These are phyloP conservation scores for Epichloe scottii DNA, from an alignment of 2,329 filamentous ascomycete species.

Conservation along the genomic window DNA sequence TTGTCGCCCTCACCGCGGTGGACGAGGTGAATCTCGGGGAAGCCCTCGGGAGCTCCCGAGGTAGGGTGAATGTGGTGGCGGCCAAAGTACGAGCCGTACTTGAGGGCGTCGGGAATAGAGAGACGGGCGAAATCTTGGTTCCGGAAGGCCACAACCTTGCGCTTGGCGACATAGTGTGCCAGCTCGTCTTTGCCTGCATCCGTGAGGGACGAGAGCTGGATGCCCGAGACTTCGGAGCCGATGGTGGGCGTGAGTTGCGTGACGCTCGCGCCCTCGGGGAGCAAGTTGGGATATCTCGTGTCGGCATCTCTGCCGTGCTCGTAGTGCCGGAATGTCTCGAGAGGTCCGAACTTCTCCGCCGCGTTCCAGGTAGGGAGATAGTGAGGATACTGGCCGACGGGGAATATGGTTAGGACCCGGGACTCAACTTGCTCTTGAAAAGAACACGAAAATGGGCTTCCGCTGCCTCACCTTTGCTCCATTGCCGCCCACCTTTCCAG, in stretches of 20 bases:
- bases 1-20: constrained; percentile 48
- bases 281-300: constrained; percentile 52
- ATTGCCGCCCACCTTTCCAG: constrained; percentile 15
- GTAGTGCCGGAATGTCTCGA: constrained; percentile 57
- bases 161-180: constrained; percentile 60
- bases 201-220: constrained; percentile 58
- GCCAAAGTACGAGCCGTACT: constrained; percentile 65
- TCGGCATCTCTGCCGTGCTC: constrained; percentile 70
- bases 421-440: background rate
- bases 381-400: constrained; percentile 43
- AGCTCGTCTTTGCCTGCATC: constrained; percentile 64
- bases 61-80: constrained; percentile 73
- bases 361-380: constrained; percentile 63
- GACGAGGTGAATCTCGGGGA: constrained; percentile 67
- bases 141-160: constrained; percentile 69
- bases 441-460: background rate
- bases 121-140: constrained; percentile 61
- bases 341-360: constrained; percentile 50
- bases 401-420: background rate
- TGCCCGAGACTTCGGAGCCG: constrained; percentile 56
- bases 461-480: constrained; percentile 14
- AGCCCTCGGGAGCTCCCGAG: constrained; percentile 59
- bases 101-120: constrained; percentile 55
- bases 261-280: constrained; percentile 38
- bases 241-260: constrained; percentile 59